Evolutionary conservation across 2,329 filamentous ascomycete genomes (phyloP), one percentile per base, ranked within the genome.

Genomic region (Trichoderma atrobrunneum): DNA sequence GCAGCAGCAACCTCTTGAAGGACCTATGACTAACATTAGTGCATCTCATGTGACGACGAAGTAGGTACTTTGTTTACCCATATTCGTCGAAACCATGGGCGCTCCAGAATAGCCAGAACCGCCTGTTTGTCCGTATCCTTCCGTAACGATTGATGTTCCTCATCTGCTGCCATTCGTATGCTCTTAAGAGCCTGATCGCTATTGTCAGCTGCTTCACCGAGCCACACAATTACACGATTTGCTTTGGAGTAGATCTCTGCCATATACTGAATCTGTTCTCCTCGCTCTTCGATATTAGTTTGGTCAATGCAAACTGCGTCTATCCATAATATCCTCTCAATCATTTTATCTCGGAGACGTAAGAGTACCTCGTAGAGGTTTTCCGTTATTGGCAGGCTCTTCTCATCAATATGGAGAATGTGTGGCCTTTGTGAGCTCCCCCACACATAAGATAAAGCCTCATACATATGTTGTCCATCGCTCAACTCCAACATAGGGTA

Each of bases 1-100:
- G 72, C 72, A 21, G 72, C 72, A 14, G 72, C 72, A 28, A 72
- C 65, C n/a, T 73, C 72, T 57, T 73, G 72, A 24, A 73, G 70
- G 0, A 73, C 63, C 72, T 71, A 60, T 39, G 10, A n/a, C 6
- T 0, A 11, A 5, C 8, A 39, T 64, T 16, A 64, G 7, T 56
- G 11, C 8, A 0, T 16, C 7, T 18, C 26, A 16, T 16, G 0
- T 0, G 1, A 54, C 5, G 3, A 2, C 14, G 3, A 21, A 11
- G 11, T 24, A 54, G 5, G 1, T 24, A 7, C 12, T 5, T 18
- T 3, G 1, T 54, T 51, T 21, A 64, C 69, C 60, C 69, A 71
- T 28, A 71, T 64, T 26, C 69, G 59, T 26, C 60, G 69, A 60
- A 71, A 71, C 69, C 69, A 71, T 0, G 69, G 60, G 7, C 69